Base-by-base conservation (phyloP, 495 filamentous ascomycete genomes). In the Aspergillus funiculosus region DNA sequence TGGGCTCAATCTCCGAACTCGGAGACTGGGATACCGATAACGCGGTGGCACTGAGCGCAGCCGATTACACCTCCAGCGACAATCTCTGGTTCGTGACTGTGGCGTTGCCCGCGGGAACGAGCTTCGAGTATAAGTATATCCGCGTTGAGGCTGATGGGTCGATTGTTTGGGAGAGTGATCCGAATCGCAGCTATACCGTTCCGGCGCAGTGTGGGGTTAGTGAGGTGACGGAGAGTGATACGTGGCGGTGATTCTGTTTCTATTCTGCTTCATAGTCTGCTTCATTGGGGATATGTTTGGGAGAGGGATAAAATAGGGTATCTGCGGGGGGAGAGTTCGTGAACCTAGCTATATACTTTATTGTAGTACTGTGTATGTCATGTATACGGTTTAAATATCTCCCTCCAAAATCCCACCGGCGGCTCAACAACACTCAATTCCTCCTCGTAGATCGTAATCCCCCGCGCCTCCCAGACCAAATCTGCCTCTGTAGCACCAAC, bases 51-150 rank as follows among this genome's bases (percentile, higher is more conserved):
- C 63, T 87, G 15, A 73, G 64, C 22, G 72, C 82, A 2, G 58
- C 54, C 17, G 42, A 64, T 4, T 87, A 86, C 50, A 78, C 76
- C 1, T 47, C 46, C 6, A 70, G 52, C 43, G 70, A 83, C 51
- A 76, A 76, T 2, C 43, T 81, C 7, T 87, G 83, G 83, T 71
- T 45, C 32, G 73, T 59, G 1, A 75, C 74, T 0, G 50, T 83
- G 4, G 60, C 55, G 2, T 50, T 86, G 2, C 58, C 72, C 0
- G 72, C 73, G 0, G 80, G 82, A 1, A 62, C 65, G 31, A 54
- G 49, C 5, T 68, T 88, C 21, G 49, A 81, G 59, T 87, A 87
- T 56, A 88, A 87, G 65, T 89, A 77, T 52, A 77, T 87, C 46
- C 73, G 74, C 6, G 66, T 81, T 25, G n/a, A n/a, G n/a, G 57